Evolutionary conservation across 1,284 basidiomycete genomes (phyloP).

Genomic region (Apiotrichum akiyoshidainum): DNA sequence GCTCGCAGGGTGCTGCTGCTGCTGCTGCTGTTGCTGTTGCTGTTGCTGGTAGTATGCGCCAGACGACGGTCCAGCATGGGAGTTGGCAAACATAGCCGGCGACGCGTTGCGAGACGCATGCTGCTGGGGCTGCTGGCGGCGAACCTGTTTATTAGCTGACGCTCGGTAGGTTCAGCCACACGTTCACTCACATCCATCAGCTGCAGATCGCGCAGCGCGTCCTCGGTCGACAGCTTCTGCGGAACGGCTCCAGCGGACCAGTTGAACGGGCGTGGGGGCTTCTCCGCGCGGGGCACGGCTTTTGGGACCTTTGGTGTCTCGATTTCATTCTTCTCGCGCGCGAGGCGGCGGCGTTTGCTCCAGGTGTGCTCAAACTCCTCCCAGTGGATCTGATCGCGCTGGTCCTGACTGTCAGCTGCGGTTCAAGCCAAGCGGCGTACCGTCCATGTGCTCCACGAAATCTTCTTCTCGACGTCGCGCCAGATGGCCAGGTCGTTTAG

Average conservation of each 20-base stretch:
- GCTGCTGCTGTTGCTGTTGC: constrained; percentile 7
- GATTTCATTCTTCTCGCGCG: constrained; percentile 56
- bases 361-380: constrained; percentile 55
- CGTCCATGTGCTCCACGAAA: constrained; percentile 55
- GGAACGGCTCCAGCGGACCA: constrained; percentile 45
- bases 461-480: constrained; percentile 48
- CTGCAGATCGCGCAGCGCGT: constrained; percentile 39
- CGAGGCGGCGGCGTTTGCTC: constrained; percentile 54
- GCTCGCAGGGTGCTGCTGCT: constrained; percentile 14
- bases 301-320: constrained; percentile 53
- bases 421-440: constrained; percentile 27
- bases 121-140: constrained; percentile 6
- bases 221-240: constrained; percentile 27
- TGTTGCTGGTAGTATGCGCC: constrained; percentile 16
- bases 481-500: constrained; percentile 50
- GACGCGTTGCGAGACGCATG: constrained; percentile 33
- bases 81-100: constrained; percentile 24
- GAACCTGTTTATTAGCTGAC: background rate
- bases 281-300: constrained; percentile 36
- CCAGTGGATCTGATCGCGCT: constrained; percentile 50
- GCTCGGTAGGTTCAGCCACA: background rate
- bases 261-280: constrained; percentile 29
- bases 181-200: constrained; percentile 44
- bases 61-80: constrained; percentile 14
- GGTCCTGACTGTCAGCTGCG: constrained; percentile 30